A percentile compares a stretch with the other conserved stretches of the same genome.
These are phyloP conservation scores for Botrytis galanthina DNA, from an alignment of 2,329 filamentous ascomycete species.

Conservation along the genomic window DNA sequence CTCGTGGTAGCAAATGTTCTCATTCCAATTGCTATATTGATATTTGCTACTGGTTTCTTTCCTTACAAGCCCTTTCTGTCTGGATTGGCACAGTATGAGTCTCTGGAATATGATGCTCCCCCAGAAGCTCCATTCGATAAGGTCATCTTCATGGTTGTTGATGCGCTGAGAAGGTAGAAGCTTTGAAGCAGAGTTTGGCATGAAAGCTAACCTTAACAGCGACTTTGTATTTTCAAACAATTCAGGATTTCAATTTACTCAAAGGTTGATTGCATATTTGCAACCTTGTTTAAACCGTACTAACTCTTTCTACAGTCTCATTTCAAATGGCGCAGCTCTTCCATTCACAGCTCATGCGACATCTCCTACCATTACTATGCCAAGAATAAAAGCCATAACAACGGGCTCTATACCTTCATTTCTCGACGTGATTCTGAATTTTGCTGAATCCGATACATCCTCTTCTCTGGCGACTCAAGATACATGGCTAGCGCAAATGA, in stretches of 20 bases:
- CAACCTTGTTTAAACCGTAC: conserved; percentile 2
- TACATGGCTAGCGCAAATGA: conserved; percentile 94
- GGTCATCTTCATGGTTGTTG: conserved; percentile 95
- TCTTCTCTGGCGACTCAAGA: conserved; percentile 87
- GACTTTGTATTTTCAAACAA: conserved; percentile 85
- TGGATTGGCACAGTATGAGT: conserved; percentile 70
- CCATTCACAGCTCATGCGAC: conserved; percentile 95
- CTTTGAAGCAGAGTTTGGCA: neutral
- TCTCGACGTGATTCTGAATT: conserved; percentile 92
- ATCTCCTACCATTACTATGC: conserved; percentile 98
- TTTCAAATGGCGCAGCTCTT: conserved; percentile 71
- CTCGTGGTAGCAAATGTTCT: conserved; percentile 71
- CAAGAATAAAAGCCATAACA: conserved; percentile 92
- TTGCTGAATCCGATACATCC: conserved; percentile 89
- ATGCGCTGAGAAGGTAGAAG: conserved; percentile 79
- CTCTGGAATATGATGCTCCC: conserved; percentile 52
- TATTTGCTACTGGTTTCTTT: conserved; percentile 92
- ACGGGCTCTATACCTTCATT: conserved; percentile 98
- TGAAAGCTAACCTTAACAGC: conserved; percentile 49
- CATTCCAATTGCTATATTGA: conserved; percentile 68
- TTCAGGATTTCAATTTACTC: conserved; percentile 84
- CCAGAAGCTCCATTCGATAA: conserved; percentile 77
- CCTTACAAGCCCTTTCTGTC: conserved; percentile 94
- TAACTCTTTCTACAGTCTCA: conserved; percentile 28
- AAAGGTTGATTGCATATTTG: conserved; percentile 57